Conservation (phyloP, 495 filamentous ascomycete genomes). For the Podospora pseudopauciseta region DNA sequence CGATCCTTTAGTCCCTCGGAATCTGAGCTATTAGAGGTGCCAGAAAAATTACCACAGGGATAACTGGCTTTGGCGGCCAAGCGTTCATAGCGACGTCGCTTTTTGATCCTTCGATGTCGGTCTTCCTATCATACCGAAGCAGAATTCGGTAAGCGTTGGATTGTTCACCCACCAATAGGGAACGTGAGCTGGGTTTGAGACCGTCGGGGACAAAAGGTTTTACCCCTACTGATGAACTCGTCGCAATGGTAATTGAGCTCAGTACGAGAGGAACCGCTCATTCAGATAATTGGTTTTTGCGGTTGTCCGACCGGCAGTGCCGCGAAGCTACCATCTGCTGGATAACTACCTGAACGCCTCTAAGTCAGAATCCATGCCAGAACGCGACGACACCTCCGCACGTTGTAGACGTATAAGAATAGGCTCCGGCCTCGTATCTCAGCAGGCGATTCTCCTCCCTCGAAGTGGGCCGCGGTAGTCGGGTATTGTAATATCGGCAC, state of each 20-base stretch:
- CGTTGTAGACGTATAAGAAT: too few species aligned
- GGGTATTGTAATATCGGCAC: not conserved
- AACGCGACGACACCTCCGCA: slow-evolving; percentile 27
- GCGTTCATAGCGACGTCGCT: slow-evolving; percentile 44
- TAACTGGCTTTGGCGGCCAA: slow-evolving; percentile 58
- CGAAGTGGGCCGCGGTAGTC: not conserved
- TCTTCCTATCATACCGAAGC: slow-evolving; percentile 50
- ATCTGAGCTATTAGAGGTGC: slow-evolving; percentile 74
- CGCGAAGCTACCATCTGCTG: slow-evolving; percentile 58
- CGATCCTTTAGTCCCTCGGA: slow-evolving; percentile 73
- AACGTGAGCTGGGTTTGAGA: slow-evolving; percentile 48
- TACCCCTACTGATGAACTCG: slow-evolving; percentile 50
- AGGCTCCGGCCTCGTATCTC: not conserved
- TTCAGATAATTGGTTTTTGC: slow-evolving; percentile 72
- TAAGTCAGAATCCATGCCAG: slow-evolving; percentile 66
- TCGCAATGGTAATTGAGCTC: slow-evolving; percentile 67
- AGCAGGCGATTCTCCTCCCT: not conserved
- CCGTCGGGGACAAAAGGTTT: slow-evolving; percentile 51
- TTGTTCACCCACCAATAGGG: slow-evolving; percentile 53
- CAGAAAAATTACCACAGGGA: slow-evolving; percentile 72
- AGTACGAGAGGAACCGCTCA: slow-evolving; percentile 67
- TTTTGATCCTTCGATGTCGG: slow-evolving; percentile 53
- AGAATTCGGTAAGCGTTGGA: slow-evolving; percentile 58
- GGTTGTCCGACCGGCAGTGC: slow-evolving; percentile 64
- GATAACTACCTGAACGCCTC: slow-evolving; percentile 68